A percentile compares a stretch with the other conserved stretches of the same genome.
phyloP scores from a whole-genome alignment of 768 basidiomycete genomes.

The Lactarius quietus region DNA sequence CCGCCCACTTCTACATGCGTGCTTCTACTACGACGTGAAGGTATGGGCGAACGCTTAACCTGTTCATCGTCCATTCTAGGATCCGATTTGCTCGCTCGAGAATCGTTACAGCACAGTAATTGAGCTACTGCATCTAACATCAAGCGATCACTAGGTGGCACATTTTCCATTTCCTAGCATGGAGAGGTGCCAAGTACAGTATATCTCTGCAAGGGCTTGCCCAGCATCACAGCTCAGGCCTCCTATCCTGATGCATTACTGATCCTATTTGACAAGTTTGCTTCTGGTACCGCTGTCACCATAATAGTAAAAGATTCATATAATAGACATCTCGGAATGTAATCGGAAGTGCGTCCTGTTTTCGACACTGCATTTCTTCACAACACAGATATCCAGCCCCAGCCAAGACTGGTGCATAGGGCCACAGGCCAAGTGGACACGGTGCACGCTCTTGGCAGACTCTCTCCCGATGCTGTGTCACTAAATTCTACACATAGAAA shows the following conservation, averaged over 20 bases:
- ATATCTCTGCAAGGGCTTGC: not conserved
- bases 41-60: not conserved
- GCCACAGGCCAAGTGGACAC: not conserved
- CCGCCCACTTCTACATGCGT: not conserved
- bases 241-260: not conserved
- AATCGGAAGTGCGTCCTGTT: not conserved
- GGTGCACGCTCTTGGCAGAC: not conserved
- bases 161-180: not conserved
- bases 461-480: not conserved
- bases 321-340: not conserved
- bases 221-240: not conserved
- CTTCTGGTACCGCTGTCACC: not conserved
- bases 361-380: not conserved
- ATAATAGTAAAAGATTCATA: not conserved
- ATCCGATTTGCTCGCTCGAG: not conserved
- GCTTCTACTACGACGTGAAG: not conserved
- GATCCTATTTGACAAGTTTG: not conserved
- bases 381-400: not conserved
- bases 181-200: too few relatives aligned
- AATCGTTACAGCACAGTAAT: not conserved
- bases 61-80: not conserved
- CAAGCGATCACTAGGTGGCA: not conserved
- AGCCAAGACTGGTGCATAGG: not conserved
- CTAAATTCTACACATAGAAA: not conserved
- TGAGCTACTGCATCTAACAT: not conserved